phyloP scores from a whole-genome alignment of 148 eudicot genomes.

The Rhododendron vialii region DNA sequence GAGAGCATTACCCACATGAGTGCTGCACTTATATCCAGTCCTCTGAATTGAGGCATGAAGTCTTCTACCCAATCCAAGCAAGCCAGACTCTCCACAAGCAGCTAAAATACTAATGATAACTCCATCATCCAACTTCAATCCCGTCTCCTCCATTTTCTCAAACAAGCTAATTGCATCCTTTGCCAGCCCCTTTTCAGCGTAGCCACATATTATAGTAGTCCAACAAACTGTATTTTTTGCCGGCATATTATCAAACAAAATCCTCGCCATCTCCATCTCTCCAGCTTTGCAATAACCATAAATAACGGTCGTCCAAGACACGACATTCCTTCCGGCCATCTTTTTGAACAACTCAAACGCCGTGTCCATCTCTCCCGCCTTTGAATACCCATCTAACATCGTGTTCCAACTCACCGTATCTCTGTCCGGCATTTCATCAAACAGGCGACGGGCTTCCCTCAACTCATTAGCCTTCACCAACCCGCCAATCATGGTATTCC shows the following conservation, averaged over 20 bases:
- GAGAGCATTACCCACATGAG: constrained; percentile 54
- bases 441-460: constrained; percentile 52
- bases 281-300: constrained; percentile 20
- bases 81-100: constrained; percentile 83
- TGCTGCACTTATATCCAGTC: constrained; percentile 34
- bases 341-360: constrained; percentile 59
- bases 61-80: constrained; percentile 28
- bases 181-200: constrained; percentile 65
- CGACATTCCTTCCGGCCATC: constrained; percentile 39
- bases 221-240: constrained; percentile 71
- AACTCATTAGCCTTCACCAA: constrained; percentile 26
- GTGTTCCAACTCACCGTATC: constrained; percentile 84
- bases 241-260: constrained; percentile 83
- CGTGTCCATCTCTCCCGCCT: constrained; percentile 48
- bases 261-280: constrained; percentile 74
- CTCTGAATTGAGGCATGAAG: constrained; percentile 36
- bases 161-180: constrained; percentile 72
- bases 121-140: constrained; percentile 59
- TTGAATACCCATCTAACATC: constrained; percentile 69
- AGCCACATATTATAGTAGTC: constrained; percentile 83
- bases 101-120: constrained; percentile 59
- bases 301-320: not conserved
- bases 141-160: constrained; percentile 44
- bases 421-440: constrained; percentile 84
- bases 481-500: constrained; percentile 78